Evolutionary conservation across 1,139 yeast genomes (phyloP), one percentile per base, ranked within the genome.

Genomic region (Tardiomyces digboiensis): DNA sequence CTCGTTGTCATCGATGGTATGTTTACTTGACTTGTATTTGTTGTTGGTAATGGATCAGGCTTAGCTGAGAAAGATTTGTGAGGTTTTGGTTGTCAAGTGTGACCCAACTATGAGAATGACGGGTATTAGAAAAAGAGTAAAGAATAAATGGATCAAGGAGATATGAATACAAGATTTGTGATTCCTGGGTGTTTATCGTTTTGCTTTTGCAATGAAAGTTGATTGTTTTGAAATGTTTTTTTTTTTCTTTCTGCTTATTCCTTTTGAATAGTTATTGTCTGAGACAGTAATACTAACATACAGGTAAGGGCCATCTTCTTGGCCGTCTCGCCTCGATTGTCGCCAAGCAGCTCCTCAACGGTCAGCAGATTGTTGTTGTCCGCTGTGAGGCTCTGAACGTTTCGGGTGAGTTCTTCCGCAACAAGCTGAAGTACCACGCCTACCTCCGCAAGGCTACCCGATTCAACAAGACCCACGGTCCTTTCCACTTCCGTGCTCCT

Each of bases 401-500:
- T 73, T 87, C 97, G 67, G 98, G 98, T 72, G 97, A 91, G 77
- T 88, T 91, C 74, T 91, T 91, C 96, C 89, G 98, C 81, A 88
- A 91, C 83, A 91, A 91, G 80, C 83, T 89, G 75, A 91, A 91
- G 86, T 91, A 87, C 91, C 97, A 89, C 75, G 98, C 94, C 74
- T 91, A 89, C 89, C 85, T 91, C 75, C 89, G 98, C 83, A 91
- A 91, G 82, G 85, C 94, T 65, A 87, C 98, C 71, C 86, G 95
- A 78, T 91, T 74, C 91, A 91, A 91, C 95, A 88, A 88, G 79
- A 82, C 80, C 66, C 86, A 88, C 73, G 99, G 98, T 78, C 97
- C 97, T 70, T 93, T 91, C 97, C 99, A 91, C 74, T 91, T 91
- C 95, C 91, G 97, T 78, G 99, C 99, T 56, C 99, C 98, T 74